A percentile compares a stretch with the other conserved stretches of the same genome.
Conservation (phyloP, 2,329 filamentous ascomycete genomes). For the Stemphylium vesicarium region DNA sequence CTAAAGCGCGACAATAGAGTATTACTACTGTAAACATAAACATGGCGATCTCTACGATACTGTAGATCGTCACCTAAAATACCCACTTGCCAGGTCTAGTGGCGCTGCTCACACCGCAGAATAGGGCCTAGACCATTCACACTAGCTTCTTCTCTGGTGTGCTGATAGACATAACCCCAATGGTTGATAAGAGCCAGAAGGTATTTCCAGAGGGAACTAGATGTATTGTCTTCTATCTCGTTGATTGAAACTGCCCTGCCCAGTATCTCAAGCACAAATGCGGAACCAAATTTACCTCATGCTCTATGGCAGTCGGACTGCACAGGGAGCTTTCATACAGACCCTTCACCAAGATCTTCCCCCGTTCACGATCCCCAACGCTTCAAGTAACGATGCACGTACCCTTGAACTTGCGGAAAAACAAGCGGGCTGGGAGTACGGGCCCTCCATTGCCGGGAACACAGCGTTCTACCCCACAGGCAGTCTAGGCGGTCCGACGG, state of each 20-base stretch:
- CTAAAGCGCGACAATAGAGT: no score
- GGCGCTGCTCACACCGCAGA: no score
- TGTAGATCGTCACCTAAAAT: no score
- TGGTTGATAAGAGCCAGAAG: no score
- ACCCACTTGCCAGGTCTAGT: no score
- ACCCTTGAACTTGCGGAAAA: neutral
- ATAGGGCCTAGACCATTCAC: no score
- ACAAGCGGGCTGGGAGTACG: neutral
- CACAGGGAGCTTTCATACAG: neutral
- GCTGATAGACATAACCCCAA: no score
- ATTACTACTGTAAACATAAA: no score
- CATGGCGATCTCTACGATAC: no score
- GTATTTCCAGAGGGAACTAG: no score
- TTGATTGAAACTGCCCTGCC: neutral
- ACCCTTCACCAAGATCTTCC: neutral
- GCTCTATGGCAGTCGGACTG: neutral
- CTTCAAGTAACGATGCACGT: neutral
- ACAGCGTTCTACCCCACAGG: neutral
- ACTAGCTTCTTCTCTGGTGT: no score
- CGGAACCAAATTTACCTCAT: neutral
- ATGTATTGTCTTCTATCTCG: no score
- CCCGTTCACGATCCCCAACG: neutral
- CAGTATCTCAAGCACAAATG: neutral
- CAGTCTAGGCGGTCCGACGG: neutral
- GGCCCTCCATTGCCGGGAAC: conserved; percentile 1